A percentile compares a stretch with the other conserved stretches of the same genome.
These are phyloP conservation scores for Metrosideros polymorpha DNA, from an alignment of 441 rosid genomes.

Conservation along the genomic window DNA sequence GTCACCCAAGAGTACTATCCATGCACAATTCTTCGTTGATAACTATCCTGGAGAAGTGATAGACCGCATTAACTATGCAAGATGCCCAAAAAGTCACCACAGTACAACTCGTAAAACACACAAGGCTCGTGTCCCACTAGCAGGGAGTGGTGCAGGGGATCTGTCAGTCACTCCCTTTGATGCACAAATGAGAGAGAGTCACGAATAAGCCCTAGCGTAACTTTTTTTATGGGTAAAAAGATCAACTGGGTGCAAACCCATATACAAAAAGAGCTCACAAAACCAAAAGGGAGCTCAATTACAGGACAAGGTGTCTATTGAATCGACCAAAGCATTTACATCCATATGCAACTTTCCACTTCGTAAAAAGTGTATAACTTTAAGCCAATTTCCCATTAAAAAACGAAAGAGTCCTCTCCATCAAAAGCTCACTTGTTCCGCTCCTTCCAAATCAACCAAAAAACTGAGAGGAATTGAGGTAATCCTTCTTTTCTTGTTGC, in stretches of 20 bases:
- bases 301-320: neutral
- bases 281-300: neutral
- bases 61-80: neutral
- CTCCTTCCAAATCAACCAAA: neutral
- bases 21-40: neutral
- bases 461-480: neutral
- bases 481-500: neutral
- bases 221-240: neutral
- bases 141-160: neutral
- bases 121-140: neutral
- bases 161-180: neutral
- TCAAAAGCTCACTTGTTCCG: neutral
- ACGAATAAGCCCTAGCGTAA: neutral
- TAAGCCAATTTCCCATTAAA: neutral
- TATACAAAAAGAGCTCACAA: neutral
- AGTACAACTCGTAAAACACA: neutral
- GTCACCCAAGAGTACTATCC: neutral
- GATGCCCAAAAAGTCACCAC: neutral
- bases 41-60: neutral
- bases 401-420: neutral
- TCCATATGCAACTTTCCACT: neutral
- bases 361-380: neutral
- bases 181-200: neutral
- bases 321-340: neutral
- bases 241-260: neutral